Conservation (phyloP, 345 rosid species). For the Populus tremula region DNA sequence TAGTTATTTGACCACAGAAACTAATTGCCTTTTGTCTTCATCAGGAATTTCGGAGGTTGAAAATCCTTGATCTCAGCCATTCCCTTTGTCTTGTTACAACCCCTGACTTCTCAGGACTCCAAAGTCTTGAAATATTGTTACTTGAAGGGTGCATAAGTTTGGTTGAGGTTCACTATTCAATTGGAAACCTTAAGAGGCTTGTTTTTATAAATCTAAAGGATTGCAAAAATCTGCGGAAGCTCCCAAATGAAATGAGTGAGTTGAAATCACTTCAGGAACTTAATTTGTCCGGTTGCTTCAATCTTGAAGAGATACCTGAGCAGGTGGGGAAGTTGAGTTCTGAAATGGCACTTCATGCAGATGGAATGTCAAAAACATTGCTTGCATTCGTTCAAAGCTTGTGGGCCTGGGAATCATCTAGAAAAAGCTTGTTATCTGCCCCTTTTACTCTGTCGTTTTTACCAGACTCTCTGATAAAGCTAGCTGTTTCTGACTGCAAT, state of each 20-base stretch:
- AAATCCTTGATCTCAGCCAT: slow-evolving; percentile 21
- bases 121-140: slow-evolving; percentile 18
- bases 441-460: neutral
- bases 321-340: neutral
- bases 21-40: neutral
- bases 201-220: slow-evolving; percentile 13
- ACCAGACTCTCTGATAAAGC: slow-evolving; percentile 3
- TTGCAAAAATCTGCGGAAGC: slow-evolving; percentile 18
- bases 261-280: slow-evolving; percentile 17
- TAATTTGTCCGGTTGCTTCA: neutral
- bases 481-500: slow-evolving; percentile 19
- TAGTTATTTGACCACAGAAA: neutral
- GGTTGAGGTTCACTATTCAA: slow-evolving; percentile 17
- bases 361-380: too few species aligned
- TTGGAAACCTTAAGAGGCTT: slow-evolving; percentile 17
- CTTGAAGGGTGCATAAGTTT: slow-evolving; percentile 22
- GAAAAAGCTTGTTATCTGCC: too few species aligned
- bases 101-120: slow-evolving; percentile 17
- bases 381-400: accelerated
- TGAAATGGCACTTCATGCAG: too few species aligned
- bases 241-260: slow-evolving; percentile 10
- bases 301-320: neutral
- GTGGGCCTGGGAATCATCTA: too few species aligned
- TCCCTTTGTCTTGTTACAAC: slow-evolving; percentile 15
- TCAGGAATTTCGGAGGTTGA: slow-evolving; percentile 14